Base-by-base conservation (phyloP, 108 stramenopile species). In the Nitzschia inconspicua region DNA sequence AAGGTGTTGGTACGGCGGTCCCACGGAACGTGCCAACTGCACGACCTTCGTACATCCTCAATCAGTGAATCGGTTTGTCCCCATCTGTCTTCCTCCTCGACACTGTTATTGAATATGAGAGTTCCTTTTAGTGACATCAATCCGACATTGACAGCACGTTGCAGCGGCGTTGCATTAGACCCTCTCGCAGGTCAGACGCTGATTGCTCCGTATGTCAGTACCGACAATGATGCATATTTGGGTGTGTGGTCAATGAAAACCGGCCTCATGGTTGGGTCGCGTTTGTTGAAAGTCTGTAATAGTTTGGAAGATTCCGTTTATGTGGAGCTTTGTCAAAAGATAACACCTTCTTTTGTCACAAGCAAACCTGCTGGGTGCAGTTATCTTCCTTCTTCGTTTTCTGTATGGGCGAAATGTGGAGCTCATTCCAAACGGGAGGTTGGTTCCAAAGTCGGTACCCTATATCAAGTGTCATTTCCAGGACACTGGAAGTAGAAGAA, bases 361-460 rank as follows among this genome's bases (percentile, higher is more conserved):
- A 16, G 39, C 6, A 37, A 2, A 0, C 26, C 22, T 27, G 18
- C 44, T 39, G 42, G 31, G 25, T 7, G 10, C 0, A 44, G 8
- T 25, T 34, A 26, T 7, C 36, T 48, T 19, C 34, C 40, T 6
- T 44, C 32, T 14, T 24, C 29, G 1, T 69, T 60, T 69, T 58
- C 51, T 5, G 68, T 49, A 34, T 69, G 68, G 68, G 19, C 60
- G 25, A 69, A 69, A 59, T 69, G 68, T 46, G 68, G 68, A 9
- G 36, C 47, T 0, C 39, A 60, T 24, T 51, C 68, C 4, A 50
- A 39, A 7, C 13, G 39, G 24, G 43, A 39, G n/a, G 9, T 60
- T 5, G 19, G 25, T 28, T 31, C 48, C 25, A 60, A 54, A 44
- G 51, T 42, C 0, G 59, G 59, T 25, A 69, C 59, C 25, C 30